Evolutionary conservation across 78 protist genomes (phyloP).

Genomic region (Pigoraptor vietnamica): DNA sequence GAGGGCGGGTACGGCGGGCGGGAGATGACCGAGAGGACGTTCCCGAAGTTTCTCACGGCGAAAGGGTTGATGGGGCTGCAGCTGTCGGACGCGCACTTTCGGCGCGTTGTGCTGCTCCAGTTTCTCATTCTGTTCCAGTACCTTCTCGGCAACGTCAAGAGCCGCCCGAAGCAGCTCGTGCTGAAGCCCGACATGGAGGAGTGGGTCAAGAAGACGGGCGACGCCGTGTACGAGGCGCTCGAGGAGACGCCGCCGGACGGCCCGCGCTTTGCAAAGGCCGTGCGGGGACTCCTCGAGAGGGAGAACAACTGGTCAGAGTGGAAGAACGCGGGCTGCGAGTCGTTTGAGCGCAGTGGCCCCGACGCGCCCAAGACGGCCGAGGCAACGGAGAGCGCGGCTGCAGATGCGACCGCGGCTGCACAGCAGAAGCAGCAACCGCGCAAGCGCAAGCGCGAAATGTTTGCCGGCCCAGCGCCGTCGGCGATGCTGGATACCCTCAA

Average conservation of each 20-base stretch:
- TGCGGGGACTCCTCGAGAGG: neutral
- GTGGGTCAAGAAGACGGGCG: no score
- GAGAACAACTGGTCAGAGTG: neutral
- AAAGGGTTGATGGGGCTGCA: neutral
- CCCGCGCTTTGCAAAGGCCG: neutral
- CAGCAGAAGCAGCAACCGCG: no score
- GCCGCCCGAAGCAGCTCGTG: neutral
- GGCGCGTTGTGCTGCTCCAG: constrained; percentile 11
- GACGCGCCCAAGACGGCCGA: no score
- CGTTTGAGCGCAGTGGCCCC: constrained; percentile 8
- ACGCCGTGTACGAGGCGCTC: no score
- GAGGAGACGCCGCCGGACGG: neutral
- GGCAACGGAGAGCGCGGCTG: no score
- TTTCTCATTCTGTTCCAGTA: neutral
- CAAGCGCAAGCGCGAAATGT: no score
- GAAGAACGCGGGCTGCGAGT: constrained; percentile 6
- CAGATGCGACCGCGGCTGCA: no score
- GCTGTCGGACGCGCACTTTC: constrained; percentile 8
- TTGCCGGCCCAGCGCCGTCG: no score
- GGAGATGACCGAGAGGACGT: no score
- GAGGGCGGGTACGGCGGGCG: neutral
- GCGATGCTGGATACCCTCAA: no score
- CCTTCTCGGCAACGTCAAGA: neutral
- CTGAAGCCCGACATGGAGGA: neutral
- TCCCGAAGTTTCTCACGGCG: constrained; percentile 13